Conservation (phyloP, 768 basidiomycete genomes). For the Tricholoma matsutake region DNA sequence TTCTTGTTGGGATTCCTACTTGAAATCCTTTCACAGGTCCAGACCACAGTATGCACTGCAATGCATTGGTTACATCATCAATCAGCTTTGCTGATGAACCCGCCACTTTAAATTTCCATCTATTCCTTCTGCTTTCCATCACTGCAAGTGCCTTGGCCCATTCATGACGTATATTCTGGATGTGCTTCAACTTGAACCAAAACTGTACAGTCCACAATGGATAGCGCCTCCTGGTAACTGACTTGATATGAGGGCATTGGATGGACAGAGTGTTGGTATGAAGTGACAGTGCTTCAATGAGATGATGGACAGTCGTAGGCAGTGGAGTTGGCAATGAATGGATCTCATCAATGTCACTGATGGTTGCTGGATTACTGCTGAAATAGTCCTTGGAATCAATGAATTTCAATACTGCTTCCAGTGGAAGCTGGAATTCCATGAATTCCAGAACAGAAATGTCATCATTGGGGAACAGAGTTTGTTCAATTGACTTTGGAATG, state of each 20-base stretch:
- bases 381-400: no score
- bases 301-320: no score
- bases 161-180: background rate
- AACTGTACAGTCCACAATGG: slow-evolving; percentile 1
- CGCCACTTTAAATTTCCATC: background rate
- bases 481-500: no score
- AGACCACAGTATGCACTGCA: slow-evolving; percentile 10
- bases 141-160: background rate
- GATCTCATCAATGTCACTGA: no score
- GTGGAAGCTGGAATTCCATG: no score
- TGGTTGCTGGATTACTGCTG: no score
- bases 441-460: no score
- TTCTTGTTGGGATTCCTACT: background rate
- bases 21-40: slow-evolving; percentile 11
- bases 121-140: background rate
- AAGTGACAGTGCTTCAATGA: no score
- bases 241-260: background rate
- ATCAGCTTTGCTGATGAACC: background rate
- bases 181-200: background rate
- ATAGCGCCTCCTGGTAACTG: background rate
- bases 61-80: background rate
- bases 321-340: no score
- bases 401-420: no score
- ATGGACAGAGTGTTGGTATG: background rate
- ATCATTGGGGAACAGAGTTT: no score